Evolutionary conservation across 768 basidiomycete species (phyloP).

Genomic region (Kwoniella sp.): DNA sequence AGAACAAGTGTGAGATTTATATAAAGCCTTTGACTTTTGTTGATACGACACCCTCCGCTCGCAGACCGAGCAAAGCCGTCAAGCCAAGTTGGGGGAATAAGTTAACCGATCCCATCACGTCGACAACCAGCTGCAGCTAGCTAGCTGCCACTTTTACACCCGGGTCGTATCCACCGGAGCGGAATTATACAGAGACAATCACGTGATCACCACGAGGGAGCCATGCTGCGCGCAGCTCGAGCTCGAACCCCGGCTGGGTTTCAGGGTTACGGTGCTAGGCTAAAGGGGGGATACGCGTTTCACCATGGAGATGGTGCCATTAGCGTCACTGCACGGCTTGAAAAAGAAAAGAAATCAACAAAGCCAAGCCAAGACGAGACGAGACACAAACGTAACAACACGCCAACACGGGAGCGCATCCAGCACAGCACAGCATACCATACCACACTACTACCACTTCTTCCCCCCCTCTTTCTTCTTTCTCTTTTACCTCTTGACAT

Average conservation of each 20-base stretch:
- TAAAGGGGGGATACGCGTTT: no score
- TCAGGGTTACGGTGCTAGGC: no score
- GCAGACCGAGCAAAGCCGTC: neutral
- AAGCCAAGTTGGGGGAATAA: neutral
- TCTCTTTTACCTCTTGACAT: constrained; percentile 1
- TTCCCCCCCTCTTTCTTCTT: neutral
- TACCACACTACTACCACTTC: neutral
- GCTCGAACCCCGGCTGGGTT: no score
- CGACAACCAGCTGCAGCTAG: no score
- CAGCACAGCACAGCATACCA: neutral
- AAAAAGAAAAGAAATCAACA: neutral
- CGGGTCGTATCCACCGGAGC: neutral
- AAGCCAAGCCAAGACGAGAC: neutral
- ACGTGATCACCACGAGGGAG: neutral
- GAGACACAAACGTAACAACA: neutral
- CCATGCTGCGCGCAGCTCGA: no score
- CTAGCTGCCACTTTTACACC: neutral
- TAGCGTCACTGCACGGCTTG: neutral
- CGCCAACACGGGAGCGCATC: no score
- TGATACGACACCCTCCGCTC: neutral
- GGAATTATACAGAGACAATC: neutral
- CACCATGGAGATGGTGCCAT: neutral
- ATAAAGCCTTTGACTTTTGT: neutral
- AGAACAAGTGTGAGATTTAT: neutral
- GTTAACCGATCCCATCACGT: neutral